Evolutionary conservation across 768 basidiomycete species (phyloP).

Genomic region (Krasilnikovozyma curviuscula): DNA sequence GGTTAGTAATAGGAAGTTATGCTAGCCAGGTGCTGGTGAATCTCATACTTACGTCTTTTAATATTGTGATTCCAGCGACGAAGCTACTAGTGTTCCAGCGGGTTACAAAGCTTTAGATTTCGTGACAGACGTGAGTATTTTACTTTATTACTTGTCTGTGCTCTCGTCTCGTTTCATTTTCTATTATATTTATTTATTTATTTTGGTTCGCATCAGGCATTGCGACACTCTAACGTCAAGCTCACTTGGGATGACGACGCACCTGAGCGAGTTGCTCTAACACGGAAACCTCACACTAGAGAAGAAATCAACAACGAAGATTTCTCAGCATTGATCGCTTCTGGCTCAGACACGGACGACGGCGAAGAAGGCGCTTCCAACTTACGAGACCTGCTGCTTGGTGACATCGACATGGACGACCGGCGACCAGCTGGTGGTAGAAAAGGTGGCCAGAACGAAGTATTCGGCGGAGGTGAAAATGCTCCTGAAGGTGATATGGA

Average conservation of each 20-base stretch:
- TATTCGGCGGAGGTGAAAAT: conserved; percentile 2
- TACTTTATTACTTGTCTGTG: neutral
- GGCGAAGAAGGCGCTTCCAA: conserved; percentile 42
- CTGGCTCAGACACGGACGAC: conserved; percentile 39
- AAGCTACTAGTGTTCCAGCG: conserved; percentile 32
- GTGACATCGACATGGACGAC: conserved; percentile 27
- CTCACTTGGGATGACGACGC: conserved; percentile 98
- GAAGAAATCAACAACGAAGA: conserved; percentile 84
- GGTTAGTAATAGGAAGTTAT: conserved; percentile 34
- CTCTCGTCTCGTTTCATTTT: neutral
- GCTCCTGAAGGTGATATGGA: conserved; percentile 50
- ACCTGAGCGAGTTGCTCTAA: conserved; percentile 58
- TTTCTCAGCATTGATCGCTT: conserved; percentile 60
- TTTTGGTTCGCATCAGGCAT: conserved; percentile 38
- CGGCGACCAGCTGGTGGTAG: conserved; percentile 11
- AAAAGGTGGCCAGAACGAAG: no score
- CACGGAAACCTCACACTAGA: conserved; percentile 53
- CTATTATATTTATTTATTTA: neutral
- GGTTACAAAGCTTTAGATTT: conserved; percentile 64
- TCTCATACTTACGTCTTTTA: conserved; percentile 3
- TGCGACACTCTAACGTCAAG: conserved; percentile 93
- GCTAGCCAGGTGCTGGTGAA: neutral
- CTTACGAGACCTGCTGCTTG: conserved; percentile 56
- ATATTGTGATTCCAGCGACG: conserved; percentile 47
- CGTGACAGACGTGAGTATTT: conserved; percentile 58